These are phyloP conservation scores for Cinchona pubescens DNA, from an alignment of 257 asterid species.

Conservation along the genomic window DNA sequence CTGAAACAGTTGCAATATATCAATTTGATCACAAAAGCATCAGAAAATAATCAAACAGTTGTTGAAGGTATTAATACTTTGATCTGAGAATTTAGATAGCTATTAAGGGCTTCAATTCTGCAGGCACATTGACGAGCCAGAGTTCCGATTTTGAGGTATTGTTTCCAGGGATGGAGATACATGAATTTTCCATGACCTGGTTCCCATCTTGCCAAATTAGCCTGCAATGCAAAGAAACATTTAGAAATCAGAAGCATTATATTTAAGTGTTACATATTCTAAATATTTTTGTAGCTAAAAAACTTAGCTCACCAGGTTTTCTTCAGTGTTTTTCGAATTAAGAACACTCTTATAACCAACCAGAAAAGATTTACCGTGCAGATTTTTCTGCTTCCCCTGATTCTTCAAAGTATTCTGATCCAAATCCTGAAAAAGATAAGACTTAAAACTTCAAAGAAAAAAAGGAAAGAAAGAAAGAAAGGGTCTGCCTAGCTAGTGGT, in stretches of 20 bases:
- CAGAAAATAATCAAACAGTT: background rate
- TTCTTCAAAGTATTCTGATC: slow-evolving; percentile 39
- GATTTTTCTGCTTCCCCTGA: slow-evolving; percentile 20
- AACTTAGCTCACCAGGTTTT: slow-evolving; percentile 50
- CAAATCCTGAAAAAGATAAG: slow-evolving; percentile 38
- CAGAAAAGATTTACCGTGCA: slow-evolving; percentile 21
- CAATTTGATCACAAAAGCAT: background rate
- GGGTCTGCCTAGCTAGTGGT: background rate
- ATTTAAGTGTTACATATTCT: background rate
- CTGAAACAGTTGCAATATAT: slow-evolving; percentile 27
- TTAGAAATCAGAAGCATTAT: slow-evolving; percentile 1
- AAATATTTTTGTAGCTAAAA: background rate
- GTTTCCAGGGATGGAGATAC: slow-evolving; percentile 82
- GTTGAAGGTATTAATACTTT: slow-evolving; percentile 28
- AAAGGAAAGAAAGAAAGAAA: too few relatives aligned
- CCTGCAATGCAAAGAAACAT: slow-evolving; percentile 37
- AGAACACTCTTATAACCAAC: slow-evolving; percentile 42
- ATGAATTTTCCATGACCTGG: slow-evolving; percentile 72
- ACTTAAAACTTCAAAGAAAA: too few relatives aligned
- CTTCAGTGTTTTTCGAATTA: slow-evolving; percentile 64
- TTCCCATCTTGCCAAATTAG: slow-evolving; percentile 83
- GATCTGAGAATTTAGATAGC: slow-evolving; percentile 43
- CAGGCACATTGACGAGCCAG: slow-evolving; percentile 66
- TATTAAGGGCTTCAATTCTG: slow-evolving; percentile 51
- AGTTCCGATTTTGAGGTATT: slow-evolving; percentile 58